Evolutionary conservation across 2,329 filamentous ascomycete species (phyloP), one percentile per base, ranked within the genome.

Genomic region (Periconia sp.): DNA sequence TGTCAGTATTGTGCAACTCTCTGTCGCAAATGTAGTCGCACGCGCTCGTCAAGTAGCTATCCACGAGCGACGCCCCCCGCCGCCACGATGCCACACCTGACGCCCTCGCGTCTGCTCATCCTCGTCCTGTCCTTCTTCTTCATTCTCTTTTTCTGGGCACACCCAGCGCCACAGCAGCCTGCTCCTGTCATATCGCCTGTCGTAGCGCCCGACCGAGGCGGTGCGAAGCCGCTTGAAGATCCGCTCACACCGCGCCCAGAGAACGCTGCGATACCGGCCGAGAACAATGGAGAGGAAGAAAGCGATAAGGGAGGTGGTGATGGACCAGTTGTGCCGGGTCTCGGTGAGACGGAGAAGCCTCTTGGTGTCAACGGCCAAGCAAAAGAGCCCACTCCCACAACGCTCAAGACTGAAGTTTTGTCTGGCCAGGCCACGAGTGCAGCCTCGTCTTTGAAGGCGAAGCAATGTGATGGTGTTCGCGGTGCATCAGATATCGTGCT

Each of bases 401-500:
- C 55, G n/a, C 48, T 46, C 6, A 12, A 37, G 10, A 44, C 48
- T 1, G 39, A 39, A 7, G 33, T 32, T 7, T 36, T 42, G 29
- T 7, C 35, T 9, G 13, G 46, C 7, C 10, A 36, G 22, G 18
- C 46, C 3, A 24, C 15, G 16, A n/a, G n/a, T n/a, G n/a, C n/a
- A n/a, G n/a, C n/a, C n/a, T 24, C 21, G 18, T 28, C 42, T 18
- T 38, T 41, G 12, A 12, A 31, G 21, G 34, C 30, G 7, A 49
- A 47, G 6, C 50, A 52, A 24, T 68, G 61, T 48, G 57, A 52
- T 28, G 52, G 64, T 7, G 57, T 61, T 18, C 46, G 52, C 1
- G 68, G 66, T 19, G 66, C 69, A 3, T 70, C 79, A 3, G 73
- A 84, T 56, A 65, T 83, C 33, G 76, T 83, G 46, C 73, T 84